These are phyloP conservation scores for Morella rubra DNA, from an alignment of 306 rosid species.

Conservation along the genomic window DNA sequence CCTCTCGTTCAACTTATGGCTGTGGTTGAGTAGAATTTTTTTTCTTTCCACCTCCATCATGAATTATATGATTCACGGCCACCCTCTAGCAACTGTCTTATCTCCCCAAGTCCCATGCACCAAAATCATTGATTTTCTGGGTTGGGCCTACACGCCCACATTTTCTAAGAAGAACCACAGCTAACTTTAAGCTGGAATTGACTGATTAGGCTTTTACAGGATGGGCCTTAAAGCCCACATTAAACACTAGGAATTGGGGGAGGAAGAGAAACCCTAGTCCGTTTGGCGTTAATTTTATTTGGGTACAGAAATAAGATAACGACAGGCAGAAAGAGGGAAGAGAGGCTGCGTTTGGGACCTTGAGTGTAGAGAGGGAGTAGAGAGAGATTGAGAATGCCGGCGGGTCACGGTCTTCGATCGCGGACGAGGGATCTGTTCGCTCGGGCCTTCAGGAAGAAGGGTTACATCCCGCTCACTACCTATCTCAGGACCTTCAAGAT, in stretches of 20 bases:
- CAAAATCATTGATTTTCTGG: too few relatives aligned
- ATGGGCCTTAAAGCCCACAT: background rate
- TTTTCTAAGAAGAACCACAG: too few relatives aligned
- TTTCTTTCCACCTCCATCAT: background rate
- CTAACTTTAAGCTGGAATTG: too few relatives aligned
- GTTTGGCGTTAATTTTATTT: too few relatives aligned
- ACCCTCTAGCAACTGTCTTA: background rate
- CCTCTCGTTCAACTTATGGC: slow-evolving; percentile 15
- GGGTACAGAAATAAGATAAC: too few relatives aligned
- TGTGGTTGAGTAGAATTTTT: slow-evolving; percentile 5
- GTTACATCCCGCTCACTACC: slow-evolving; percentile 76
- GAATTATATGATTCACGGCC: background rate
- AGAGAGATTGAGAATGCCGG: slow-evolving; percentile 64
- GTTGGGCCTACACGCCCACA: background rate
- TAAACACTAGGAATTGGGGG: background rate
- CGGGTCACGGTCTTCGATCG: slow-evolving; percentile 84
- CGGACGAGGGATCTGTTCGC: slow-evolving; percentile 86
- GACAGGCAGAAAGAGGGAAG: too few relatives aligned
- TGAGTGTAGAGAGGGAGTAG: background rate
- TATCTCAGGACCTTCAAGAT: slow-evolving; percentile 68
- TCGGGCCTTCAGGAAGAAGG: slow-evolving; percentile 98
- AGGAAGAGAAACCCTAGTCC: too few relatives aligned
- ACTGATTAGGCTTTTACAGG: background rate
- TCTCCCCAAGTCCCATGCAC: background rate
- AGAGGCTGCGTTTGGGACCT: too few relatives aligned